Conservation (phyloP, 2,329 filamentous ascomycete genomes). For the Penicillium concentricum region DNA sequence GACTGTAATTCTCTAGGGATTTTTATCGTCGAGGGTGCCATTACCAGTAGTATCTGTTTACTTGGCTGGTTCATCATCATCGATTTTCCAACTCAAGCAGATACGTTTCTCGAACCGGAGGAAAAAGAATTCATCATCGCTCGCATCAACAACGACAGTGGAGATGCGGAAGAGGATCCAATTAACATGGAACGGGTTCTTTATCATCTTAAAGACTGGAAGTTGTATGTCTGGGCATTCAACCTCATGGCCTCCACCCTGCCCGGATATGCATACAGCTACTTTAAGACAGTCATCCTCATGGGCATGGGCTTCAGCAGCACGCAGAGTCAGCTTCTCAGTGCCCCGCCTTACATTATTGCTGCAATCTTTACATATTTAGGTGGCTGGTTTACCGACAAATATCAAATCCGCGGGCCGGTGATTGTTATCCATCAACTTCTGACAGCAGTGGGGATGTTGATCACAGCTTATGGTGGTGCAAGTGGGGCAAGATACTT, state of each 20-base stretch:
- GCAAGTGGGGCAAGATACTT: background rate
- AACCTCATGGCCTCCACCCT: slow-evolving; percentile 33
- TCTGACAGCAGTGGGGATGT: background rate
- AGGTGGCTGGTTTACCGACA: slow-evolving; percentile 17
- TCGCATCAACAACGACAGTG: slow-evolving; percentile 39
- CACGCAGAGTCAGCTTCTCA: slow-evolving; percentile 32
- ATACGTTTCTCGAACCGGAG: slow-evolving; percentile 23
- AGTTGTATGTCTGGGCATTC: slow-evolving; percentile 38
- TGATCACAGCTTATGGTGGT: background rate
- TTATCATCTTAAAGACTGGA: slow-evolving; percentile 35
- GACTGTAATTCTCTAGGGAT: slow-evolving; percentile 12
- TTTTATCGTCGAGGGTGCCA: slow-evolving; percentile 29
- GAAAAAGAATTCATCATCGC: slow-evolving; percentile 32
- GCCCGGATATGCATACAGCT: slow-evolving; percentile 35
- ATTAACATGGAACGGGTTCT: slow-evolving; percentile 27
- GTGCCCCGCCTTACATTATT: slow-evolving; percentile 36
- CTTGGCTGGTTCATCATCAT: slow-evolving; percentile 39
- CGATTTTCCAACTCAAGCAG: slow-evolving; percentile 38
- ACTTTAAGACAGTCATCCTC: slow-evolving; percentile 42
- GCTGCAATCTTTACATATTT: slow-evolving; percentile 36
- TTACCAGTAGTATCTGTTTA: slow-evolving; percentile 32
- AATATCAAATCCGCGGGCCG: background rate
- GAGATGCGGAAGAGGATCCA: slow-evolving; percentile 31
- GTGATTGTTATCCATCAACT: background rate
- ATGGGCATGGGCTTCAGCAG: slow-evolving; percentile 38